A percentile compares a stretch with the other conserved stretches of the same genome.
Conservation (phyloP, 2,329 filamentous ascomycete species). For the Alternaria sp. region DNA sequence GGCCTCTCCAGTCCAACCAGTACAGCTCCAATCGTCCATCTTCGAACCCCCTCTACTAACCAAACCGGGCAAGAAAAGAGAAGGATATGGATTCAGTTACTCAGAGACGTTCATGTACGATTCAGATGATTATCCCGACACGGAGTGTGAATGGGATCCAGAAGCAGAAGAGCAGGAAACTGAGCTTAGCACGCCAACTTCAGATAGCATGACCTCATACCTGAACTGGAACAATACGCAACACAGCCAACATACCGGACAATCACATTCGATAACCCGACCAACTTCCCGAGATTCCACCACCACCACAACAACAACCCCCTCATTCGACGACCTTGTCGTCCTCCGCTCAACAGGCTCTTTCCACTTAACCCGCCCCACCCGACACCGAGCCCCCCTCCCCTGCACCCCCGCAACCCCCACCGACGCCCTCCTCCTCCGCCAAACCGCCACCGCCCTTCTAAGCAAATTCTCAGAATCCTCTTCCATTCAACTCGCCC, state of each 20-base stretch:
- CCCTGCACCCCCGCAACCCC: slow-evolving; percentile 37
- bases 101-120: slow-evolving; percentile 32
- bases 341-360: slow-evolving; percentile 35
- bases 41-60: slow-evolving; percentile 16
- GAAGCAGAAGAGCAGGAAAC: slow-evolving; percentile 5
- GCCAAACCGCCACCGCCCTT: slow-evolving; percentile 18
- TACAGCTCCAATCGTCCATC: slow-evolving; percentile 2
- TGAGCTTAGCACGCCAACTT: neutral
- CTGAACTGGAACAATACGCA: slow-evolving; percentile 2
- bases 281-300: neutral
- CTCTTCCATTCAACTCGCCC: slow-evolving; percentile 20
- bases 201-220: neutral
- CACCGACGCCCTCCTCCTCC: slow-evolving; percentile 29
- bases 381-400: slow-evolving; percentile 12
- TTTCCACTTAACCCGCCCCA: slow-evolving; percentile 30
- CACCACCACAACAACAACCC: slow-evolving; percentile 5
- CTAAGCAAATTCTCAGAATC: slow-evolving; percentile 22
- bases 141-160: slow-evolving; percentile 27
- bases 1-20: slow-evolving; percentile 1
- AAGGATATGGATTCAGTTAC: slow-evolving; percentile 40
- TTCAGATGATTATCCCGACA: slow-evolving; percentile 38
- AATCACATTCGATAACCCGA: slow-evolving; percentile 11
- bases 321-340: slow-evolving; percentile 35
- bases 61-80: slow-evolving; percentile 30
- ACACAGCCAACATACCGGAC: slow-evolving; percentile 1